Evolutionary conservation across 2,329 filamentous ascomycete species (phyloP), one percentile per base, ranked within the genome.

Genomic region (Colletotrichum coccodes): DNA sequence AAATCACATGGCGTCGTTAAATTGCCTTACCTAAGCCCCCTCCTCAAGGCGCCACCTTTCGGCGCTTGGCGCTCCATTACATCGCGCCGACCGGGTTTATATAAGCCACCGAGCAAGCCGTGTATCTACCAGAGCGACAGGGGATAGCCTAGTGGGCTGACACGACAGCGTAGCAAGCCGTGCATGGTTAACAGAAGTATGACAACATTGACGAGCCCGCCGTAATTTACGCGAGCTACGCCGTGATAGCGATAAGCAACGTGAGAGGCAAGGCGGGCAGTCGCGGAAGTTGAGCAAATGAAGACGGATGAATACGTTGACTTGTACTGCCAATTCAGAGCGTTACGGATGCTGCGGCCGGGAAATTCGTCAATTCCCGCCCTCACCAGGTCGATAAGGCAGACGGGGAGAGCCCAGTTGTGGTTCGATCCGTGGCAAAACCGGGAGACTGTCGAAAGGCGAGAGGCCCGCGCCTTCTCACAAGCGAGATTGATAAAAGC

Each of bases 401-500:
- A 34, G 32, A 23, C 21, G 40, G 58, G 50, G 49, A 18, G 50
- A 26, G 50, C 26, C 38, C 49, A 49, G 32, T 63, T 67, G 66
- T 69, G 66, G 66, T 69, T 66, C 66, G 66, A 66, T 69, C 62
- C 28, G 56, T 66, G 61, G 54, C 66, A 57, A 69, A 66, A 69
- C 66, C 66, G 66, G 61, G 66, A 66, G 66, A 69, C 66, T 14
- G 66, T 69, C 66, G 66, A 69, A 66, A 66, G 66, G 66, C 61
- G 49, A 66, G 56, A 69, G 66, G 61, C 49, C 66, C 66, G 66
- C 66, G 63, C 36, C 67, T 70, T 62, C 46, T 47, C 64, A 68
- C 67, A 70, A 70, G 67, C 67, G 67, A 70, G 67, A 70, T 70
- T 70, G 67, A 63, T 68, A 63, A 68, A 62, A 49, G 47, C 61